These are phyloP conservation scores for Mucor sp. DNA, from an alignment of 371 early-diverging fungal genomes.

Conservation along the genomic window DNA sequence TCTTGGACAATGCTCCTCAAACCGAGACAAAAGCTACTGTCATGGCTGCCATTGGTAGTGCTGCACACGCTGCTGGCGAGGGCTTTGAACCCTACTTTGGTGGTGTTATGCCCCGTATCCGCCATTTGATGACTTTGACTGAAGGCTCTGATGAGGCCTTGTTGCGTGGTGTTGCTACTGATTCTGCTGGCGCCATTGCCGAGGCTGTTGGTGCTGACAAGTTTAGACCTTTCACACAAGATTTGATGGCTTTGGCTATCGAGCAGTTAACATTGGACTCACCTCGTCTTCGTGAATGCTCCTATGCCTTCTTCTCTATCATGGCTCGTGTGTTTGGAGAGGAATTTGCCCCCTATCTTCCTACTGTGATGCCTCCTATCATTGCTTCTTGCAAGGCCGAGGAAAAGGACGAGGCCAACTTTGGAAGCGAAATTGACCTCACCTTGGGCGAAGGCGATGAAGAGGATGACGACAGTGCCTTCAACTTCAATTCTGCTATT, in stretches of 20 bases:
- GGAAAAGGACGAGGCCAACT: conserved; percentile 58
- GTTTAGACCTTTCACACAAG: conserved; percentile 76
- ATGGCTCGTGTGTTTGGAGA: conserved; percentile 81
- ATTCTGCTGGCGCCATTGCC: conserved; percentile 84
- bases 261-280: conserved; percentile 77
- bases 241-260: conserved; percentile 75
- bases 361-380: conserved; percentile 75
- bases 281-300: conserved; percentile 80
- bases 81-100: conserved; percentile 82
- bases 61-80: conserved; percentile 83
- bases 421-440: conserved; percentile 53
- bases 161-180: conserved; percentile 86
- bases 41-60: conserved; percentile 85
- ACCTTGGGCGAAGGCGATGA: conserved; percentile 44
- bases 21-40: conserved; percentile 73
- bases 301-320: conserved; percentile 84
- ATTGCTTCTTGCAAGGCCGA: conserved; percentile 74
- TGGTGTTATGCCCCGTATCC: conserved; percentile 70
- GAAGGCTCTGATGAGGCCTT: conserved; percentile 68
- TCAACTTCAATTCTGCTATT: conserved; percentile 78
- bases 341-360: conserved; percentile 80
- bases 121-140: conserved; percentile 70
- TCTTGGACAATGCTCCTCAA: conserved; percentile 66
- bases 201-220: conserved; percentile 84
- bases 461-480: conserved; percentile 59